Evolutionary conservation across 306 rosid species (phyloP), one percentile per base, ranked within the genome.

Genomic region (Senna siamea): DNA sequence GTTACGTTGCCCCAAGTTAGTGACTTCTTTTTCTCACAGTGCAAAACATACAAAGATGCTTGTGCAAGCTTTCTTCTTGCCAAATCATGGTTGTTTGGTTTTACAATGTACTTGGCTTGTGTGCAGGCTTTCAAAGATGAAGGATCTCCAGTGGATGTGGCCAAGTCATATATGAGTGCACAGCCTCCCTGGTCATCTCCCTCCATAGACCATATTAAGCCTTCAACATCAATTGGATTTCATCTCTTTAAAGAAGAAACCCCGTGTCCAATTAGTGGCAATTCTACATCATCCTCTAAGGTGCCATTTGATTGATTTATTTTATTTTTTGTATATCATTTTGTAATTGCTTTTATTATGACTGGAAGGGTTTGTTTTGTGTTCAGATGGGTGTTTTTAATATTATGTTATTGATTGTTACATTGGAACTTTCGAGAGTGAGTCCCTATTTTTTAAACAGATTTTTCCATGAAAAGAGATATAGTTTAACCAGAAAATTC

Each of bases 171-270:
- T 77, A 95, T 95, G 98, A 86, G 76, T 11, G 57, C 88, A 70
- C 98, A 86, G 15, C 98, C 98, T 70, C 86, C 85, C 19, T 95
- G 99, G 99, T 84, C 96, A 9, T 92, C 98, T 82, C 93, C 97
- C 67, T 83, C 96, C 68, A 34, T 75, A 20, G 82, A 80, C 78
- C 87, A 84, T 71, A 78, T 71, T 34, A 84, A 81, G 70, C 81
- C 93, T 80, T 69, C 81, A 32, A 81, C 94, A n/a, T 73, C 84
- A 6, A 32, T 65, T 17, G 88, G 90, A 74, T 68, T 86, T 71
- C 92, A 82, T 30, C 97, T 86, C 40, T 88, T 85, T 44, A 82
- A 79, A 18, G 96, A 86, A 57, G 96, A 88, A 81, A 83, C 92
- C 62, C 80, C 93, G 50, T 78, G 77, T 87, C 82, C 85, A 72